Evolutionary conservation across 2,329 filamentous ascomycete species (phyloP).

Genomic region (Pseudocercospora macadamiae): DNA sequence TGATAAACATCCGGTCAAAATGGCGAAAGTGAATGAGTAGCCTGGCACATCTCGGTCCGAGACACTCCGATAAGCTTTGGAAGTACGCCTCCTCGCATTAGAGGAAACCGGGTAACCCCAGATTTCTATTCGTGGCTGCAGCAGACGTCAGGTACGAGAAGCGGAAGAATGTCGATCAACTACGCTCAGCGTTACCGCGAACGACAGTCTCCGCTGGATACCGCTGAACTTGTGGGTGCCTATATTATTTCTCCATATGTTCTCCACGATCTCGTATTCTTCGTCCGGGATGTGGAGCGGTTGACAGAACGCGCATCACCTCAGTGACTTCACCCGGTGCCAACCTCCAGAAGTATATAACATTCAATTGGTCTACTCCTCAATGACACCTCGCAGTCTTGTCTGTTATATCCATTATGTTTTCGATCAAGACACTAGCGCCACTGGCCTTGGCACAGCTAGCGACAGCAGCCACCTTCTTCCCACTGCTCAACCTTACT

Average conservation of each 20-base stretch:
- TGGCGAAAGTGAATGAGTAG: neutral
- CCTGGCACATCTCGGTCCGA: neutral
- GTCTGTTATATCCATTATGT: slow-evolving; percentile 1
- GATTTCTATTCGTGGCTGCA: neutral
- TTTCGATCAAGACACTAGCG: neutral
- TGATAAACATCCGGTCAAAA: slow-evolving; percentile 18
- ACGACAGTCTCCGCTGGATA: neutral
- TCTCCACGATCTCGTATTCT: slow-evolving; percentile 9
- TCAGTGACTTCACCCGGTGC: neutral
- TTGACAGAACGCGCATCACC: neutral
- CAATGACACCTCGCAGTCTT: neutral
- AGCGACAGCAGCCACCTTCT: slow-evolving; percentile 27
- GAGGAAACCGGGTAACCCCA: slow-evolving; percentile 1
- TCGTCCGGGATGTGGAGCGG: slow-evolving; percentile 9
- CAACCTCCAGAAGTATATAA: neutral
- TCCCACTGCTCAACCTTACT: slow-evolving; percentile 33
- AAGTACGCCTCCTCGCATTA: no score
- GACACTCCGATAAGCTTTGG: neutral
- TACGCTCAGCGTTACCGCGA: neutral
- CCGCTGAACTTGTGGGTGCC: neutral
- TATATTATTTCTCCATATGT: neutral
- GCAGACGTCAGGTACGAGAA: neutral
- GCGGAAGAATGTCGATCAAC: slow-evolving; percentile 2
- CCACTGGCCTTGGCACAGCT: slow-evolving; percentile 12
- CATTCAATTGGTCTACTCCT: neutral